Evolutionary conservation across 495 filamentous ascomycete genomes (phyloP).

Genomic region (Xylaria castorea): DNA sequence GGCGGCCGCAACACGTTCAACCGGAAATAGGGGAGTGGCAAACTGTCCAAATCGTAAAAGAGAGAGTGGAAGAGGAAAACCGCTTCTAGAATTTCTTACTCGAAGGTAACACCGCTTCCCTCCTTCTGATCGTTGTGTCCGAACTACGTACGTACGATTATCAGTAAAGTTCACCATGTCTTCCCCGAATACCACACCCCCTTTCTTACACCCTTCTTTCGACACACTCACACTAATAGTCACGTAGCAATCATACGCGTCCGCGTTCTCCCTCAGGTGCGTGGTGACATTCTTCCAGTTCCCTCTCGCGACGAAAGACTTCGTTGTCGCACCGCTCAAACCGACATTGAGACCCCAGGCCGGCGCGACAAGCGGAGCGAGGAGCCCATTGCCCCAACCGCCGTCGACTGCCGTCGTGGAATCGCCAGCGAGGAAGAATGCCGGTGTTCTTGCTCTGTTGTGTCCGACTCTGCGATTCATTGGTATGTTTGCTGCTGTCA

Average conservation of each 20-base stretch:
- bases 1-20: neutral
- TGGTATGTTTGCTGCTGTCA: neutral
- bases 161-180: no score
- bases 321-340: slow-evolving; percentile 59
- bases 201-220: neutral
- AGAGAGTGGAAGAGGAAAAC: neutral
- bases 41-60: neutral
- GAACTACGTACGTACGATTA: no score
- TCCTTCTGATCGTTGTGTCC: slow-evolving; percentile 64
- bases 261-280: slow-evolving; percentile 37
- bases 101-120: slow-evolving; percentile 44
- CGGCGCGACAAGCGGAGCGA: slow-evolving; percentile 48
- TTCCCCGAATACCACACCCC: slow-evolving; percentile 4
- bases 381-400: slow-evolving; percentile 61
- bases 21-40: neutral
- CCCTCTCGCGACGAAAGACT: slow-evolving; percentile 53
- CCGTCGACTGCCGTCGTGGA: slow-evolving; percentile 55
- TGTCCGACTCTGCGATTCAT: neutral
- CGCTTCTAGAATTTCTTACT: neutral
- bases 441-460: slow-evolving; percentile 36
- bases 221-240: slow-evolving; percentile 48
- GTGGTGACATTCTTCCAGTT: slow-evolving; percentile 53
- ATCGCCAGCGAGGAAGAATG: slow-evolving; percentile 60
- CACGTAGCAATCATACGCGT: slow-evolving; percentile 49
- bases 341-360: slow-evolving; percentile 57